A percentile compares a stretch with the other conserved stretches of the same genome.
phyloP scores from a whole-genome alignment of 805 yeast species.

The Candida berthetii region DNA sequence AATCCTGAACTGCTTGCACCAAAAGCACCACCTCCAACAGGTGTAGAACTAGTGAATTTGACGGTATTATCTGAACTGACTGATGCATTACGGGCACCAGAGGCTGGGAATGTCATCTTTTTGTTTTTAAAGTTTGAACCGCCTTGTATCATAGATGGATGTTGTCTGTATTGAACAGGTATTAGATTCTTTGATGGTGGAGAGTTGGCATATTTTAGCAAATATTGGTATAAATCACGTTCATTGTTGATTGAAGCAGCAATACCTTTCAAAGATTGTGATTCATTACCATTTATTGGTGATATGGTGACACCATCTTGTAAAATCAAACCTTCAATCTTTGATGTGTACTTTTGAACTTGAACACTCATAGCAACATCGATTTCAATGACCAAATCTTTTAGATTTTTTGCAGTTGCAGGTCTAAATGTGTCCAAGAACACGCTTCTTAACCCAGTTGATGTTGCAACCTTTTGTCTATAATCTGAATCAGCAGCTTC shows the following conservation, averaged over 20 bases:
- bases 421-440: constrained; percentile 75
- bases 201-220: constrained; percentile 39
- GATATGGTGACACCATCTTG: constrained; percentile 79
- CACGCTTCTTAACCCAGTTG: constrained; percentile 69
- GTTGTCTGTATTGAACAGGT: constrained; percentile 68
- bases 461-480: constrained; percentile 64
- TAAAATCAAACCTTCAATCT: constrained; percentile 76
- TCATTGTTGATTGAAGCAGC: constrained; percentile 82
- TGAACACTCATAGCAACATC: constrained; percentile 89
- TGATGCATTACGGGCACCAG: neutral
- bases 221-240: constrained; percentile 67
- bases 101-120: constrained; percentile 24
- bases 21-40: constrained; percentile 2
- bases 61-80: neutral
- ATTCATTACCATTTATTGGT: constrained; percentile 53
- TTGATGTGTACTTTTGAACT: constrained; percentile 81
- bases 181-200: constrained; percentile 36
- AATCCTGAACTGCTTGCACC: constrained; percentile 1
- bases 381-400: constrained; percentile 74
- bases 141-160: constrained; percentile 49
- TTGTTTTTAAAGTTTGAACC: constrained; percentile 19
- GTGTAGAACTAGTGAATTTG: constrained; percentile 1
- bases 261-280: constrained; percentile 65
- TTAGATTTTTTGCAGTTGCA: constrained; percentile 59
- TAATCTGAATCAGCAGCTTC: constrained; percentile 84